A percentile compares a stretch with the other conserved stretches of the same genome.
Evolutionary conservation across 148 eudicot genomes (phyloP).

Genomic region (Selenicereus undatus): DNA sequence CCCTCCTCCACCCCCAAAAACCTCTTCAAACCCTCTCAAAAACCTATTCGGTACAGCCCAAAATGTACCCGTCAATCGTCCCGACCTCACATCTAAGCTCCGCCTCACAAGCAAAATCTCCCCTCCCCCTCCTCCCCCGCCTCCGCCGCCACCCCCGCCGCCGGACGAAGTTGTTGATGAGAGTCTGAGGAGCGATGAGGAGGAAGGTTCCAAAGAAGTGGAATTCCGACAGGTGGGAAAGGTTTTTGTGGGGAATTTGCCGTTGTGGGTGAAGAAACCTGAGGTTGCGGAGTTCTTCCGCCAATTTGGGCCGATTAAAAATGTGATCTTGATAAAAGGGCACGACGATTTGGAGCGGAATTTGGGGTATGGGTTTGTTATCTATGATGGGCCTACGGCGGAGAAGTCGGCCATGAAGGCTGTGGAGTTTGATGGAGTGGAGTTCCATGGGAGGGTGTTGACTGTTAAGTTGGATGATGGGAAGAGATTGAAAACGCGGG

Average conservation of each 20-base stretch:
- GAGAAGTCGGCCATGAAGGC: slow-evolving; percentile 74
- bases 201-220: not conserved
- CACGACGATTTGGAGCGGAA: slow-evolving; percentile 66
- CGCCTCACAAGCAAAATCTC: slow-evolving; percentile 76
- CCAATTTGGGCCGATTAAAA: slow-evolving; percentile 83
- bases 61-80: slow-evolving; percentile 9
- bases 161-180: slow-evolving; percentile 1
- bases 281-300: slow-evolving; percentile 75
- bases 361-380: slow-evolving; percentile 86
- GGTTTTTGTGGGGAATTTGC: slow-evolving; percentile 85
- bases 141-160: slow-evolving; percentile 25
- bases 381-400: slow-evolving; percentile 49
- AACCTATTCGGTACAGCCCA: slow-evolving; percentile 32
- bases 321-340: slow-evolving; percentile 74
- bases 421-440: slow-evolving; percentile 93
- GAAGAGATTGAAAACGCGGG: slow-evolving; percentile 51
- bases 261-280: slow-evolving; percentile 69
- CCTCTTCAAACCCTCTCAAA: slow-evolving; percentile 56
- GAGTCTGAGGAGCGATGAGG: not conserved
- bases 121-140: slow-evolving; percentile 59
- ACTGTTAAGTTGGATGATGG: slow-evolving; percentile 90
- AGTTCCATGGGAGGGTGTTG: slow-evolving; percentile 89
- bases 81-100: slow-evolving; percentile 44
- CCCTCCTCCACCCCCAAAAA: slow-evolving; percentile 17
- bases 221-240: slow-evolving; percentile 71